These are phyloP conservation scores for Arabidopsis lyrata DNA, from an alignment of 441 rosid species.

Conservation along the genomic window DNA sequence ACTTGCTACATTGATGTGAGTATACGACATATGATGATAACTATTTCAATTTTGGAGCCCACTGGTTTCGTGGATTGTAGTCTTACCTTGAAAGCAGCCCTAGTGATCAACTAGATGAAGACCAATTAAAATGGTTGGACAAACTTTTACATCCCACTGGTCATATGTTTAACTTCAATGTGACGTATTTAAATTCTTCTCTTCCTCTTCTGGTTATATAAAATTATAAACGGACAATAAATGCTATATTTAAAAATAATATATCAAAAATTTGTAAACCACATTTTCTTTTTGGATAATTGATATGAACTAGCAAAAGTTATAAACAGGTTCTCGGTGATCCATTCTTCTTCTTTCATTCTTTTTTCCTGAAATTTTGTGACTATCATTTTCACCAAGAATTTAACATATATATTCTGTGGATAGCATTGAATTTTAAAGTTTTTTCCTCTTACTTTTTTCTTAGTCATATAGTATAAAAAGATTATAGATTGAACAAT, in stretches of 20 bases:
- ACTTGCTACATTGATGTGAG: conserved; percentile 30
- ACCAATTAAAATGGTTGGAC: conserved; percentile 31
- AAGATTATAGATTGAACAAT: too few species aligned
- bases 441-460: too few species aligned
- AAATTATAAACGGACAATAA: conserved; percentile 11
- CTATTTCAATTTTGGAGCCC: conserved; percentile 16
- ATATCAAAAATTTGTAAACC: too few species aligned
- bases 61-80: conserved; percentile 24
- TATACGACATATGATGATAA: conserved; percentile 6
- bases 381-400: too few species aligned
- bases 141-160: conserved; percentile 22
- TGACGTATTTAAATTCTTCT: conserved; percentile 45
- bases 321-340: too few species aligned
- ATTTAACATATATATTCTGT: too few species aligned
- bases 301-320: too few species aligned
- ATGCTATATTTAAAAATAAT: not conserved
- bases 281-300: too few species aligned
- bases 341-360: too few species aligned
- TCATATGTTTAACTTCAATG: conserved; percentile 30
- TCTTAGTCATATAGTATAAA: too few species aligned
- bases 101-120: conserved; percentile 28
- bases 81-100: conserved; percentile 34
- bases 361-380: too few species aligned
- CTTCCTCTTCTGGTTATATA: conserved; percentile 19
- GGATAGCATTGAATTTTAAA: too few species aligned